Percentiles rank a stretch among this genome's conserved stretches.
Conservation (phyloP, 176 grass and related monocot species). For the Juncus inflexus region DNA sequence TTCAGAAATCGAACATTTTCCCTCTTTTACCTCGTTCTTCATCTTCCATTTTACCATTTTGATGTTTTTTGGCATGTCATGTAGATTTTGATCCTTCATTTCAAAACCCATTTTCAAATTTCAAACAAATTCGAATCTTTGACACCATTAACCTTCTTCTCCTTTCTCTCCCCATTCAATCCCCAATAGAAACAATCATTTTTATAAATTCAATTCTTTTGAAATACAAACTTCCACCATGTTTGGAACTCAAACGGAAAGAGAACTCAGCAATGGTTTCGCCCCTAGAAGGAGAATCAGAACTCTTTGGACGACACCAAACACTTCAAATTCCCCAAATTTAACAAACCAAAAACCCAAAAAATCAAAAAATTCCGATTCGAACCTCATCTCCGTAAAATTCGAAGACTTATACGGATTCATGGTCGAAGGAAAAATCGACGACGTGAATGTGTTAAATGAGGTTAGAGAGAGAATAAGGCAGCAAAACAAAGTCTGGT, state of each 20-base stretch:
- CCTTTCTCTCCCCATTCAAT: constrained; percentile 9
- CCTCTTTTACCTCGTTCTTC: no score
- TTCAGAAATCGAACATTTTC: no score
- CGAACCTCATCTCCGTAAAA: constrained; percentile 47
- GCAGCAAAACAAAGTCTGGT: constrained; percentile 86
- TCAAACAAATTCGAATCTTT: background rate
- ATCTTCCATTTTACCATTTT: background rate
- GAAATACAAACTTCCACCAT: constrained; percentile 24
- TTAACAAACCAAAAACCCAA: constrained; percentile 16
- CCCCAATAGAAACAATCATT: background rate
- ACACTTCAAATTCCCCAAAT: constrained; percentile 3
- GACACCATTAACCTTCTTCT: constrained; percentile 5
- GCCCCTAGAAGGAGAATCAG: constrained; percentile 16
- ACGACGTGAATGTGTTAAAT: constrained; percentile 90
- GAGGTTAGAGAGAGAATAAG: constrained; percentile 92
- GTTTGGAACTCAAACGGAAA: constrained; percentile 33
- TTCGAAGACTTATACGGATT: constrained; percentile 90
- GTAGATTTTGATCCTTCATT: constrained; percentile 5
- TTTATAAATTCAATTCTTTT: background rate
- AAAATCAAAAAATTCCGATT: constrained; percentile 31
- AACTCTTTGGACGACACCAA: constrained; percentile 22
- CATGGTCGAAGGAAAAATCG: constrained; percentile 80
- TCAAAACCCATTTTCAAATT: constrained; percentile 9
- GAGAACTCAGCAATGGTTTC: constrained; percentile 29
- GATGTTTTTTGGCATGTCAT: background rate